These are phyloP conservation scores for Cicer yamashitae DNA, from an alignment of 306 rosid species.

Conservation along the genomic window DNA sequence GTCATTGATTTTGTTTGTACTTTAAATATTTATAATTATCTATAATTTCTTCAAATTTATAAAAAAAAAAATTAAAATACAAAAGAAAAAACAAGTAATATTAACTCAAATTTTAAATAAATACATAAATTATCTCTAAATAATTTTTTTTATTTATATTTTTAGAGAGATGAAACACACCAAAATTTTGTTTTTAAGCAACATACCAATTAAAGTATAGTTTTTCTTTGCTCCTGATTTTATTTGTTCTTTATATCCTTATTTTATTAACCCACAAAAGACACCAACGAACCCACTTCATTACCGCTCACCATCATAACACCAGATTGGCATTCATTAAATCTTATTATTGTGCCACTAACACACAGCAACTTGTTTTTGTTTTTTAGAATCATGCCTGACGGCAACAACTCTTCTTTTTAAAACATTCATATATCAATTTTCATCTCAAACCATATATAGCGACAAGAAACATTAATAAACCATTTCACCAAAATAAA, in stretches of 20 bases:
- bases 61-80: no score
- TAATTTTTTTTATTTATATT: no score
- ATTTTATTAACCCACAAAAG: conserved; percentile 52
- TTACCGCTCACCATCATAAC: conserved; percentile 44
- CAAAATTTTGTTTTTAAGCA: no score
- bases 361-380: conserved; percentile 36
- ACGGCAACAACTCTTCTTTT: not conserved
- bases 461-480: not conserved
- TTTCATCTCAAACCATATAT: not conserved
- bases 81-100: no score
- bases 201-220: not conserved
- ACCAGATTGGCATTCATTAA: conserved; percentile 21
- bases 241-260: conserved; percentile 49
- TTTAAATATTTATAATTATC: no score
- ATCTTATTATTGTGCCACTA: conserved; percentile 37
- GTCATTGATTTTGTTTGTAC: no score
- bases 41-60: no score
- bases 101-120: no score
- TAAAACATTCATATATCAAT: not conserved
- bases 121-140: no score
- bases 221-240: not conserved
- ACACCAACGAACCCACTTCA: conserved; percentile 49
- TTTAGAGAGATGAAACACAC: no score
- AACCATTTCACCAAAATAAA: not conserved
- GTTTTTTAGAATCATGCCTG: conserved; percentile 28